Evolutionary conservation across 192 early-diverging fungal species (phyloP), one percentile per base, ranked within the genome.

Genomic region (Gamsiella multidivaricata): DNA sequence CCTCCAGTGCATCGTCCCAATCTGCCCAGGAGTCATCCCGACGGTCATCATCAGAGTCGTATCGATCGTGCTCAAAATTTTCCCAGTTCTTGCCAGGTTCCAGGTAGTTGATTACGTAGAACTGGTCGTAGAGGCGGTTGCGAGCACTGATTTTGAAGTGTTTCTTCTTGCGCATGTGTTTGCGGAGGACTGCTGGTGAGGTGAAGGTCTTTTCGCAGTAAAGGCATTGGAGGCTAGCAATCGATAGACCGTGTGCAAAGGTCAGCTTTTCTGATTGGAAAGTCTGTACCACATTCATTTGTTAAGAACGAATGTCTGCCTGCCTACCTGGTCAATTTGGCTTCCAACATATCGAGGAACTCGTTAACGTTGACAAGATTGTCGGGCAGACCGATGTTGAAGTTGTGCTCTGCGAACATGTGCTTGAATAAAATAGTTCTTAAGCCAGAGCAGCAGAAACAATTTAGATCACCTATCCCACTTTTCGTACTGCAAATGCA

Each of bases 121-220:
- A 98, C 22, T 92, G 91, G 75, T 98, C 96, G 46, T 98, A 98
- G 39, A 92, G 84, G 47, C 88, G 88, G 83, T 98, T 98, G 31
- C 89, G 89, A 23, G 95, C 88, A 61, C 91, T 93, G 79, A 98
- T 94, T 81, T 94, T 93, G 80, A 97, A 97, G 81, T 98, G 96
- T 84, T 95, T 96, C 90, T 97, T 98, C 82, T 98, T 98, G 70
- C 96, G 92, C 96, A 98, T 98, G 61, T 98, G 96, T 81, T 95
- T 94, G 56, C 96, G 88, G 67, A 98, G 83, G 22, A 96, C 94
- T 0, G 93, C 92, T 12, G 89, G 83, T 12, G 93, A 90, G 22
- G 93, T 94, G 75, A 96, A 98, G 17, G 87, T 91, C 81, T 94
- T 95, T 81, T 98, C 96, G 79, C 96, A 98, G 81, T 96, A 98